These are phyloP conservation scores for Phytopythium sindhum DNA, from an alignment of 352 stramenopile genomes.

Conservation along the genomic window DNA sequence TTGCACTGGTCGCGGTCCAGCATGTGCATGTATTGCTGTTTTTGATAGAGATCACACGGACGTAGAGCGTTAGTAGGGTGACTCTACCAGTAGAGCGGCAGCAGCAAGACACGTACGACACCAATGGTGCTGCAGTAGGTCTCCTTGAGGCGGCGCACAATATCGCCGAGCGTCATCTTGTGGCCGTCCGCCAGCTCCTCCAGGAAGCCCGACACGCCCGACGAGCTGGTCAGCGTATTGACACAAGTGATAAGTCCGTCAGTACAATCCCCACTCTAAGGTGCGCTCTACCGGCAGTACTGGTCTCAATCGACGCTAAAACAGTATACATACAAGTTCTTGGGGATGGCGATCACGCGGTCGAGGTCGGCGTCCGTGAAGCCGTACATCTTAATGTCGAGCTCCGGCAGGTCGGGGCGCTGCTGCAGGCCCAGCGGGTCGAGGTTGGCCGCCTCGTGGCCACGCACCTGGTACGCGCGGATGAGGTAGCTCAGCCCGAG, in stretches of 20 bases:
- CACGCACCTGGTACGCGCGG: slow-evolving; percentile 96
- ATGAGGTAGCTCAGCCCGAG: slow-evolving; percentile 97
- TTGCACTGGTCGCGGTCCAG: slow-evolving; percentile 95
- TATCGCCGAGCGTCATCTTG: slow-evolving; percentile 93
- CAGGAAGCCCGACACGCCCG: slow-evolving; percentile 88
- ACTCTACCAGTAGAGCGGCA: background rate
- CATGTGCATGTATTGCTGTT: slow-evolving; percentile 99
- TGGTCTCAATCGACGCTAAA: background rate
- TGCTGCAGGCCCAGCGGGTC: slow-evolving; percentile 94
- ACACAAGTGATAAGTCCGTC: slow-evolving; percentile 7
- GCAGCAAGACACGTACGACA: slow-evolving; percentile 55
- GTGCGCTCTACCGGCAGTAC: background rate
- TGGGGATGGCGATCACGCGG: slow-evolving; percentile 80
- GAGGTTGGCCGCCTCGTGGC: slow-evolving; percentile 94
- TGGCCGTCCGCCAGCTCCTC: slow-evolving; percentile 69
- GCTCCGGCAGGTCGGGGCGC: slow-evolving; percentile 59
- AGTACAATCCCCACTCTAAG: background rate
- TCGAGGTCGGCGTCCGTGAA: slow-evolving; percentile 90
- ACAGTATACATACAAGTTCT: slow-evolving; percentile 64
- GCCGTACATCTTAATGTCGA: slow-evolving; percentile 92
- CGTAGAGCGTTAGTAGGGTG: background rate
- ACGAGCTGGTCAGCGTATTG: slow-evolving; percentile 37
- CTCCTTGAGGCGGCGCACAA: slow-evolving; percentile 92
- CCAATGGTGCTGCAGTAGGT: slow-evolving; percentile 97
- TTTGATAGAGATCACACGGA: background rate